Base-by-base conservation (phyloP, 208 protist genomes). In the Crithidia acanthocephali region DNA sequence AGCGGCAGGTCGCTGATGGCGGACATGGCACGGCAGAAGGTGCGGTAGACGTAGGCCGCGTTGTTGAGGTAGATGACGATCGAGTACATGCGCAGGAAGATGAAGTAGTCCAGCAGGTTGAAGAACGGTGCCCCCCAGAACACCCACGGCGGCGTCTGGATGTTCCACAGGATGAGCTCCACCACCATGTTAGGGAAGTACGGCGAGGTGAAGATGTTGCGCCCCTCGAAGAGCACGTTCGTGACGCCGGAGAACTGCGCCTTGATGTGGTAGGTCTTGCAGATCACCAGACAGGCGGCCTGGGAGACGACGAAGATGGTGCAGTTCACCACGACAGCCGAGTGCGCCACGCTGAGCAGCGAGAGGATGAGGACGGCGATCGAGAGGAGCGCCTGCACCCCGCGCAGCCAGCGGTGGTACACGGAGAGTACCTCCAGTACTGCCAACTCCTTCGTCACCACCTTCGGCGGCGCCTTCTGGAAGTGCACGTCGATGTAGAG, bases 11-110 rank as follows among this genome's bases (percentile, higher is more conserved):
- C 78, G 53, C 74, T 78, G 61, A 91, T 72, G 37, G 81, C 81
- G 16, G 81, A 66, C 74, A 94, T 88, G 57, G 79, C 84, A 2
- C 86, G 81, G 60, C 85, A 90, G 55, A 90, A 91, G 56, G 84
- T 86, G 45, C 88, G 83, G 66, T 91, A 84, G 22, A 76, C 78
- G 64, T 89, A 94, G 8, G 74, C 52, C 27, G 85, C 80, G 71
- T 87, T 86, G 79, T 85, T 87, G 57, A 91, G 68, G 76, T 94
- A 94, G 9, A 90, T 15, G 18, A 90, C 78, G 27, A 94, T 64
- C 15, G 78, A 78, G 79, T 94, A 94, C 27, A 94, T 58, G 4
- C 88, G 80, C 56, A 91, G 45, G 58, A 91, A 92, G 25, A 94
- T 72, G 58, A 91, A 87, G 72, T 88, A 88, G 63, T 91, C 80